phyloP scores from a whole-genome alignment of 2,329 filamentous ascomycete species.

The Amylocarpus encephaloides region DNA sequence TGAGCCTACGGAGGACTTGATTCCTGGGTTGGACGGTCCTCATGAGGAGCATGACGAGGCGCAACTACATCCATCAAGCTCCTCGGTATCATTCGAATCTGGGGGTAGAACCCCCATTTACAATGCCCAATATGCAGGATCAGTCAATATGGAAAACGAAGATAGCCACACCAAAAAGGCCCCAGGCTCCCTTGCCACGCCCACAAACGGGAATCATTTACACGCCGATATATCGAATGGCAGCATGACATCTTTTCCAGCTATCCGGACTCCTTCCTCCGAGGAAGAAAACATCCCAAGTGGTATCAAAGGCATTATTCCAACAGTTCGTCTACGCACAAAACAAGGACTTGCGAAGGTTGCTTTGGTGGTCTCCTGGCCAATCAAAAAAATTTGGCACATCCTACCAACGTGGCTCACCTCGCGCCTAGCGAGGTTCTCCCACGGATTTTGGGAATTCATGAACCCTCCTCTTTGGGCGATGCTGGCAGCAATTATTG shows the following conservation, averaged over 20 bases:
- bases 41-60: conserved; percentile 30
- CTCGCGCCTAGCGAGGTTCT: conserved; percentile 39
- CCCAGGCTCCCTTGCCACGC: conserved; percentile 17
- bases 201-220: conserved; percentile 22
- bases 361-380: conserved; percentile 12
- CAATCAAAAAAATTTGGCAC: conserved; percentile 34
- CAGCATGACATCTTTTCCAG: conserved; percentile 58
- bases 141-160: conserved; percentile 33
- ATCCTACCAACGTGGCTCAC: conserved; percentile 48
- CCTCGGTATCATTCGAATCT: conserved; percentile 27
- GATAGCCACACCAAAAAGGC: conserved; percentile 35
- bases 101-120: conserved; percentile 31
- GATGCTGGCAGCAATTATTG: conserved; percentile 84
- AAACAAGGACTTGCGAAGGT: conserved; percentile 19
- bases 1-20: conserved; percentile 39
- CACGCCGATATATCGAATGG: conserved; percentile 31
- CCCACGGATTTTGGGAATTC: conserved; percentile 74
- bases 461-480: conserved; percentile 99
- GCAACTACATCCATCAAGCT: conserved; percentile 11
- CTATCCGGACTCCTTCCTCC: conserved; percentile 36
- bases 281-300: conserved; percentile 31
- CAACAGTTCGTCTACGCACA: conserved; percentile 33
- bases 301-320: conserved; percentile 38
- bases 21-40: conserved; percentile 40
- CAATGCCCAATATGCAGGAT: conserved; percentile 26